These are phyloP conservation scores for Kluyveromyces siamensis DNA, from an alignment of 805 yeast species.

Conservation along the genomic window DNA sequence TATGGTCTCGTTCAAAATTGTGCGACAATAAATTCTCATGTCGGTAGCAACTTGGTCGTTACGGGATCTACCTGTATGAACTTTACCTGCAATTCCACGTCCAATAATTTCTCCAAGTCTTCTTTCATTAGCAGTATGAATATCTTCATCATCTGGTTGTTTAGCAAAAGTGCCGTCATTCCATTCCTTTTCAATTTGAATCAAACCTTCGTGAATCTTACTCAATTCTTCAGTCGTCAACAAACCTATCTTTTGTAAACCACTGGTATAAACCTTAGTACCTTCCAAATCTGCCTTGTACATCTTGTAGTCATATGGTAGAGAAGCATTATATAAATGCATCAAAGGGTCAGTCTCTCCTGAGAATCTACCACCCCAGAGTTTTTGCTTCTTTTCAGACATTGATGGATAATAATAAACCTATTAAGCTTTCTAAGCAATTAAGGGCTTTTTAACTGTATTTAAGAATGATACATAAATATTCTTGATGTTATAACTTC, in stretches of 20 bases:
- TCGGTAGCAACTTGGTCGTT: conserved; percentile 99
- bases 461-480: no score
- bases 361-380: conserved; percentile 99
- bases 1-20: conserved; percentile 51
- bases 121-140: conserved; percentile 98
- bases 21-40: conserved; percentile 90
- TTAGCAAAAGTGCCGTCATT: conserved; percentile 44
- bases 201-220: conserved; percentile 80
- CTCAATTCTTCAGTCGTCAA: conserved; percentile 62
- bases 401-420: background rate
- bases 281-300: conserved; percentile 91
- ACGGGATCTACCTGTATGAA: conserved; percentile 98
- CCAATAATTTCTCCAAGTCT: conserved; percentile 95
- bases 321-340: conserved; percentile 94
- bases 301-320: conserved; percentile 94
- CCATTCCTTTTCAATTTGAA: conserved; percentile 74
- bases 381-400: conserved; percentile 40
- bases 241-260: conserved; percentile 70
- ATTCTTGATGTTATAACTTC: no score
- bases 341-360: conserved; percentile 95
- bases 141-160: conserved; percentile 70
- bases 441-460: background rate
- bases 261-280: conserved; percentile 86
- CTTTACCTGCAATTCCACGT: conserved; percentile 88
- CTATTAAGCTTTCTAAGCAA: background rate